Conservation (phyloP, 768 basidiomycete genomes). For the Pilatotrama ljubarskyi region DNA sequence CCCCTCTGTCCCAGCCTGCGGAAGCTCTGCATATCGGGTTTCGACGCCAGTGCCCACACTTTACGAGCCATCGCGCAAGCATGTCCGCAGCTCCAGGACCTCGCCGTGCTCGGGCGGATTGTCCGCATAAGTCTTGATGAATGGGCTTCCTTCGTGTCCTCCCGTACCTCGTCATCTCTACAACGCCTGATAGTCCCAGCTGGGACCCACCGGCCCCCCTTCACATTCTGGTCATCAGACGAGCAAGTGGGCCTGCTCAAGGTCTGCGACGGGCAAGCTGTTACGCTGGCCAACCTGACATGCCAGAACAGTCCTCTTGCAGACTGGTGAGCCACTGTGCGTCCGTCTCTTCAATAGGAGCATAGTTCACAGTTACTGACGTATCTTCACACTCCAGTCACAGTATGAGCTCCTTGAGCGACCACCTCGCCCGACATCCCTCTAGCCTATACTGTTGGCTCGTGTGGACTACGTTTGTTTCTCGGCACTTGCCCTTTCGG, state of each 20-base stretch:
- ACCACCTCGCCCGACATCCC: no score
- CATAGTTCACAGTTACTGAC: not conserved
- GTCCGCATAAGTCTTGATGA: conserved; percentile 39
- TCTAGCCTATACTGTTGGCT: no score
- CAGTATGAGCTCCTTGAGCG: no score
- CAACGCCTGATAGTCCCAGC: conserved; percentile 39
- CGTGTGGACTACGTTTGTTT: no score
- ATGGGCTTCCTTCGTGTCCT: conserved; percentile 44
- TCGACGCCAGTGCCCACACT: conserved; percentile 39
- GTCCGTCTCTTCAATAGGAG: not conserved
- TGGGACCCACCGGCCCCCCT: conserved; percentile 44
- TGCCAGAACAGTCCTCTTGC: not conserved
- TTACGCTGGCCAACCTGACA: conserved; percentile 4
- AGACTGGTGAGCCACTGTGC: not conserved
- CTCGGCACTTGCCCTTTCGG: no score
- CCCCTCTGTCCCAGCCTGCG: conserved; percentile 34
- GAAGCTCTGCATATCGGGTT: conserved; percentile 43
- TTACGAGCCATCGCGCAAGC: conserved; percentile 36
- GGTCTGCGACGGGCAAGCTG: conserved; percentile 24
- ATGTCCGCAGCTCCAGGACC: conserved; percentile 41
- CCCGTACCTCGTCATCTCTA: conserved; percentile 37
- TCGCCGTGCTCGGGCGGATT: conserved; percentile 43
- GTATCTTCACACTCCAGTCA: no score
- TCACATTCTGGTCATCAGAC: conserved; percentile 36
- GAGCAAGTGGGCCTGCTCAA: conserved; percentile 20